Evolutionary conservation across 306 rosid genomes (phyloP).

Genomic region (Castanospermum australe): DNA sequence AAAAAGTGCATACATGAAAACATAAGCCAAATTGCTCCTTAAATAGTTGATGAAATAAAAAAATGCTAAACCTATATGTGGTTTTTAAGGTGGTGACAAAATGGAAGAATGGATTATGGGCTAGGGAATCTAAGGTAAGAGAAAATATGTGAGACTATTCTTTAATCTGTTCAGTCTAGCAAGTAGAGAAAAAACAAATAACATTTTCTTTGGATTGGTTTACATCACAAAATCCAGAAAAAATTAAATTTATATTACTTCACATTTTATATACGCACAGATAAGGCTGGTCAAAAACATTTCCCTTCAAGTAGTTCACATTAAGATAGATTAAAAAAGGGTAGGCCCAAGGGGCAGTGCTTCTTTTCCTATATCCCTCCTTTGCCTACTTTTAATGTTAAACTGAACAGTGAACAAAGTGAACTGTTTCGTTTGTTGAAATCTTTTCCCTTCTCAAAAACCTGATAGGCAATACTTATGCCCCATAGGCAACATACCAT

Average conservation of each 20-base stretch:
- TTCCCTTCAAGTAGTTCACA: background rate
- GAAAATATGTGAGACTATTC: background rate
- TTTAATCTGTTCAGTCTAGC: background rate
- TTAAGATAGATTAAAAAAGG: background rate
- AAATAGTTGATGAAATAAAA: background rate
- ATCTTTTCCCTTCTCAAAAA: background rate
- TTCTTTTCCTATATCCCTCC: background rate
- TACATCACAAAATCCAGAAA: background rate
- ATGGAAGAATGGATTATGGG: background rate
- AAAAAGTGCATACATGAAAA: background rate
- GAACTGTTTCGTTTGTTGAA: background rate
- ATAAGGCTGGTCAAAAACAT: background rate
- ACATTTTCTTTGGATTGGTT: background rate
- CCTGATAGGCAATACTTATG: background rate
- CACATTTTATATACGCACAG: conserved; percentile 18
- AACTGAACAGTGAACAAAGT: background rate
- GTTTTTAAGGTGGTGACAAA: background rate
- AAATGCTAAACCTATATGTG: background rate
- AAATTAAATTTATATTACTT: background rate
- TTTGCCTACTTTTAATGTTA: background rate
- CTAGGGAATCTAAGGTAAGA: background rate
- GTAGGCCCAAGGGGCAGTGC: background rate
- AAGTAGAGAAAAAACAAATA: background rate
- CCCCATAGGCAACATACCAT: background rate
- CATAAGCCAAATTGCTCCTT: background rate